Conservation (phyloP, 257 asterid species). For the Cruciata laevipes region DNA sequence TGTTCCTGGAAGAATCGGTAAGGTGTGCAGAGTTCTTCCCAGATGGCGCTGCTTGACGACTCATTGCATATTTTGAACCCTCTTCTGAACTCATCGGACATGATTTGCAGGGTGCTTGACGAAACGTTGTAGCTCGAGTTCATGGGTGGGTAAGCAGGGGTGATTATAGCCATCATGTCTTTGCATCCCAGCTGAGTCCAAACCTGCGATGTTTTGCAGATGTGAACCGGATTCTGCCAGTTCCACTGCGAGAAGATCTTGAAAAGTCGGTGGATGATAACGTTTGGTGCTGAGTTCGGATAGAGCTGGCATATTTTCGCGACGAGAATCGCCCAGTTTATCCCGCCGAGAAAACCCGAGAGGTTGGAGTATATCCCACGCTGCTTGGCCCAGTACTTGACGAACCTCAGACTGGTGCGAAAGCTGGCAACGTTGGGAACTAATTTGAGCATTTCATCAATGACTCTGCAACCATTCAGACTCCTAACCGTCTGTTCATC, state of each 20-base stretch:
- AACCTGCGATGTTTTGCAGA: constrained; percentile 27
- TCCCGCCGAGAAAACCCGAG: constrained; percentile 37
- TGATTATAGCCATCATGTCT: constrained; percentile 40
- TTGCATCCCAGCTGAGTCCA: constrained; percentile 42
- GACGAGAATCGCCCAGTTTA: constrained; percentile 36
- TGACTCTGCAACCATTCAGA: no score
- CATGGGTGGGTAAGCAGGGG: constrained; percentile 42
- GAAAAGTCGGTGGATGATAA: constrained; percentile 35
- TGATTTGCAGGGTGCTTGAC: constrained; percentile 33
- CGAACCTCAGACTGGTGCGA: no score
- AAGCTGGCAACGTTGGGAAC: no score
- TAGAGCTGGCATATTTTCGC: constrained; percentile 40
- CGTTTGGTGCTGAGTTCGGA: constrained; percentile 34
- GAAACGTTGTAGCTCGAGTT: constrained; percentile 43
- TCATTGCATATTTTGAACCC: constrained; percentile 28
- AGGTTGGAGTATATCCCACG: no score
- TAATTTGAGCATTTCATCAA: no score
- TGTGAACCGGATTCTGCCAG: constrained; percentile 42
- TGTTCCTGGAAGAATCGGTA: constrained; percentile 32
- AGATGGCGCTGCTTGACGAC: no score
- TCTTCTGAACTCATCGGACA: constrained; percentile 31
- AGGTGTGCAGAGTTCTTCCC: constrained; percentile 26
- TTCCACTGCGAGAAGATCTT: constrained; percentile 38
- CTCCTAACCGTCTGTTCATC: no score
- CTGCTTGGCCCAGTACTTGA: no score